Percentiles rank a stretch among this genome's conserved stretches.
phyloP scores from a whole-genome alignment of 2,329 filamentous ascomycete species.

The Exserohilum turcica region DNA sequence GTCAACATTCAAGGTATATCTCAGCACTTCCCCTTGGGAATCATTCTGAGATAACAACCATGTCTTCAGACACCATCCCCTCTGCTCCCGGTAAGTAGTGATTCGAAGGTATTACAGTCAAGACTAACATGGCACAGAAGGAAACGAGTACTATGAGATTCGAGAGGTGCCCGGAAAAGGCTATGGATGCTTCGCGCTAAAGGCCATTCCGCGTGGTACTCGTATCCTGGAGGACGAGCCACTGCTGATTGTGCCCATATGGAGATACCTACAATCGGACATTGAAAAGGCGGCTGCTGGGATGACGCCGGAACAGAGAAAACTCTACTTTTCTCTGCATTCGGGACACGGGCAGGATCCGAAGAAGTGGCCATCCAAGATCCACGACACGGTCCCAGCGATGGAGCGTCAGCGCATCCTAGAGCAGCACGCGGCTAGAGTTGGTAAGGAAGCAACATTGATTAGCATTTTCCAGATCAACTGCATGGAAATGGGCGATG shows the following conservation, averaged over 20 bases:
- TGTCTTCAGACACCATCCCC: background rate
- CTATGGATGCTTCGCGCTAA: conserved; percentile 49
- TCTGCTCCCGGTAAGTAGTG: conserved; percentile 5
- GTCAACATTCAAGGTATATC: background rate
- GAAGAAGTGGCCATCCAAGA: conserved; percentile 30
- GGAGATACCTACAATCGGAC: conserved; percentile 40
- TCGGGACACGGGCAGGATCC: conserved; percentile 36
- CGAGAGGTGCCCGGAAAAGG: conserved; percentile 47
- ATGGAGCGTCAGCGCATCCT: conserved; percentile 32
- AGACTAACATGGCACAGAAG: background rate
- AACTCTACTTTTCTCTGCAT: conserved; percentile 37
- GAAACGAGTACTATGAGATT: conserved; percentile 39
- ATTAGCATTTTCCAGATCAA: conserved; percentile 51
- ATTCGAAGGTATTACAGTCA: background rate
- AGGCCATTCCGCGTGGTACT: conserved; percentile 45
- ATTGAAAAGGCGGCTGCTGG: conserved; percentile 36
- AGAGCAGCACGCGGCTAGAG: conserved; percentile 42
- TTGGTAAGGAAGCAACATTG: conserved; percentile 23
- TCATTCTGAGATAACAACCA: background rate
- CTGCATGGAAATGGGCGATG: conserved; percentile 44
- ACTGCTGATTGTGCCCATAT: conserved; percentile 42
- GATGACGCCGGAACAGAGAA: conserved; percentile 25
- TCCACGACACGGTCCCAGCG: conserved; percentile 27
- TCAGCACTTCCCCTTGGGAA: background rate
- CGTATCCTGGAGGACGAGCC: conserved; percentile 50